Evolutionary conservation across 1,284 basidiomycete genomes (phyloP).

Genomic region (Phylloboletellus chloephorus): DNA sequence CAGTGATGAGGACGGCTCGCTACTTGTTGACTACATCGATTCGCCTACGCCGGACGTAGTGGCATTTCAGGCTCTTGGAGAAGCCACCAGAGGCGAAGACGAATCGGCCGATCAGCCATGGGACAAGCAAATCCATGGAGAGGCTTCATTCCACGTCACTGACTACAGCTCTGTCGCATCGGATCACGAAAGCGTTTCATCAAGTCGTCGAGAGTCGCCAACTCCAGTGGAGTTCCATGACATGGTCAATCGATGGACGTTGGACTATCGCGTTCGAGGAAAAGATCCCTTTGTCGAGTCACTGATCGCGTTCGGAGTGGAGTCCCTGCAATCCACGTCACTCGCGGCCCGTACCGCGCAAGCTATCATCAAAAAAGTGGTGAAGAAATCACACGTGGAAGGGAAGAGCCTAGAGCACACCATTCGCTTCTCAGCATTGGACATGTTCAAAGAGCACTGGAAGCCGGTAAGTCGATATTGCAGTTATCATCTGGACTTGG

Average conservation of each 20-base stretch:
- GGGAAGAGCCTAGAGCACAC: constrained; percentile 14
- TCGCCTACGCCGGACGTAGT: constrained; percentile 2
- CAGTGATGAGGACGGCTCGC: constrained; percentile 3
- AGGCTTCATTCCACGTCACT: background rate
- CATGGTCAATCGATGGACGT: constrained; percentile 16
- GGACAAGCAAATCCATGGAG: constrained; percentile 1
- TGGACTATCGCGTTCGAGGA: constrained; percentile 21
- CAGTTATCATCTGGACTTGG: background rate
- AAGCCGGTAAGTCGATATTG: constrained; percentile 16
- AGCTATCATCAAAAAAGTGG: constrained; percentile 13
- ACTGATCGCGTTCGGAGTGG: constrained; percentile 18
- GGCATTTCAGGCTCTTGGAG: background rate
- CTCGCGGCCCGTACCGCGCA: constrained; percentile 22
- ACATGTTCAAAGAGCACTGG: constrained; percentile 24
- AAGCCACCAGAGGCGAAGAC: background rate
- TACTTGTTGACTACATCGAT: constrained; percentile 1
- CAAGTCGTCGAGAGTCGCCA: constrained; percentile 2
- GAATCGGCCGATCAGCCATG: background rate
- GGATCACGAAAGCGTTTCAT: constrained; percentile 10
- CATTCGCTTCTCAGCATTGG: constrained; percentile 18
- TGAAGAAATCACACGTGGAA: constrained; percentile 12
- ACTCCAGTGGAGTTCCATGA: constrained; percentile 13
- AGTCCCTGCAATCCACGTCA: constrained; percentile 9
- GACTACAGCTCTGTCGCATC: constrained; percentile 8
- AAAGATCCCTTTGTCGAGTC: constrained; percentile 17